Conservation (phyloP, 352 stramenopile species). For the Globisporangium megalacanthum region DNA sequence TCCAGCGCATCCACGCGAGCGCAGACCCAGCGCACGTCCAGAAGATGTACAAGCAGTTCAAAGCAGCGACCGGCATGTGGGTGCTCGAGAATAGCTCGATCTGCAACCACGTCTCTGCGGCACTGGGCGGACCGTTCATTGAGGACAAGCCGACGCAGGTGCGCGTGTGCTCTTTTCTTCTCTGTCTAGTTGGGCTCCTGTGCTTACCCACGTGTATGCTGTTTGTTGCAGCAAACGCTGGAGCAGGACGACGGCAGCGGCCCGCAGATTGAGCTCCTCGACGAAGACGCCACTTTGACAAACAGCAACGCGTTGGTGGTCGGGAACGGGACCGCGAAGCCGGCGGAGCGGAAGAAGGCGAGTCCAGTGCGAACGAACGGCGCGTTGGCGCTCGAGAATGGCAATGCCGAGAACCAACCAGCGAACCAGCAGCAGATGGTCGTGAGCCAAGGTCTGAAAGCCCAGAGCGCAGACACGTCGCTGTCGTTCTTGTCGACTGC, state of each 20-base stretch:
- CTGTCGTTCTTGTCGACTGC: constrained; percentile 34
- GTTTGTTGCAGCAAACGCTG: constrained; percentile 15
- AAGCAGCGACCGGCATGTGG: constrained; percentile 77
- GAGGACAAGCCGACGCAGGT: constrained; percentile 35
- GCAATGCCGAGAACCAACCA: constrained; percentile 24
- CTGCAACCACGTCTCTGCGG: constrained; percentile 67
- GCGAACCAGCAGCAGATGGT: constrained; percentile 33
- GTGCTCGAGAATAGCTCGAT: constrained; percentile 83
- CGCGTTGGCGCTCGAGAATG: constrained; percentile 30
- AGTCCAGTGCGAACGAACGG: constrained; percentile 8
- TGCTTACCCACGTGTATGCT: neutral
- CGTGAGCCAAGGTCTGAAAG: constrained; percentile 25
- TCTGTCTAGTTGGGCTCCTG: neutral
- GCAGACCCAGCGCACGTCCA: constrained; percentile 75
- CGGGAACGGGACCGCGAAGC: constrained; percentile 9
- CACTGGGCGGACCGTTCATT: constrained; percentile 60
- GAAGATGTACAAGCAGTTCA: constrained; percentile 86
- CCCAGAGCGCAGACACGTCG: constrained; percentile 1
- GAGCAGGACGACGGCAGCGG: constrained; percentile 20
- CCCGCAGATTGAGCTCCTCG: constrained; percentile 37
- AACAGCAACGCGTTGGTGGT: constrained; percentile 32
- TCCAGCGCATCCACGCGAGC: constrained; percentile 84
- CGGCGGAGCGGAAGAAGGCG: constrained; percentile 7
- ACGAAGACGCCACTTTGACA: constrained; percentile 25
- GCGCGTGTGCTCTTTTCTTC: neutral